Percentiles rank a stretch among this genome's conserved stretches.
phyloP scores from a whole-genome alignment of 2,329 filamentous ascomycete genomes.

The Westerdykella sp. region DNA sequence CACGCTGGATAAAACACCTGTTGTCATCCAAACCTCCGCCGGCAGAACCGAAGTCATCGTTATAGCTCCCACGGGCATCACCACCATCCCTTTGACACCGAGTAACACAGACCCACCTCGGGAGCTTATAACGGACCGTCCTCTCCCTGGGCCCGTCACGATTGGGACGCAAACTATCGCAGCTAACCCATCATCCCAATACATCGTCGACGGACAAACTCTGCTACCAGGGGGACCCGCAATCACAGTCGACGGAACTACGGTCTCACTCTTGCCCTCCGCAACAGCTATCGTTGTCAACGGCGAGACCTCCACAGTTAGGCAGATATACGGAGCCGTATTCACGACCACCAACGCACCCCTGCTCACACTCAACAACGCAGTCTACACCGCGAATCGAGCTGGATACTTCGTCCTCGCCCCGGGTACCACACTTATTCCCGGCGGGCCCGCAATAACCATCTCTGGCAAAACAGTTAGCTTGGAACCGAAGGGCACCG shows the following conservation, averaged over 20 bases:
- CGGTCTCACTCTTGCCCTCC: conserved; percentile 29
- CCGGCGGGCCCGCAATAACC: conserved; percentile 33
- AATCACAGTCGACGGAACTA: conserved; percentile 28
- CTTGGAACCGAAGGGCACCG: conserved; percentile 23
- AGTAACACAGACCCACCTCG: neutral
- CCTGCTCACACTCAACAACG: conserved; percentile 32
- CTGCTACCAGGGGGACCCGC: conserved; percentile 35
- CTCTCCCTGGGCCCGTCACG: conserved; percentile 16
- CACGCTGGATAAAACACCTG: conserved; percentile 18
- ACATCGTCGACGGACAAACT: conserved; percentile 28
- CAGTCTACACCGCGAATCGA: conserved; percentile 39
- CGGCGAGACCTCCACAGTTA: conserved; percentile 20
- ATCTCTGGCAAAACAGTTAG: conserved; percentile 30
- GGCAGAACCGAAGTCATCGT: conserved; percentile 19
- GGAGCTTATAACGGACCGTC: conserved; percentile 13
- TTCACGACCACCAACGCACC: conserved; percentile 21
- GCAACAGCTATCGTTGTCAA: conserved; percentile 35
- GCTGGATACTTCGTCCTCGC: conserved; percentile 40
- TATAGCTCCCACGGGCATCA: conserved; percentile 7
- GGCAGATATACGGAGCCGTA: conserved; percentile 12
- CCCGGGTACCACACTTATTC: conserved; percentile 31
- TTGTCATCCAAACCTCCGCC: conserved; percentile 19
- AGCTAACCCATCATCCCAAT: conserved; percentile 20
- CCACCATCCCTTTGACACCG: conserved; percentile 6
- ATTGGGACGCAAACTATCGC: conserved; percentile 17